phyloP scores from a whole-genome alignment of 169 alveolate genomes.

The Eimeria brunetti region DNA sequence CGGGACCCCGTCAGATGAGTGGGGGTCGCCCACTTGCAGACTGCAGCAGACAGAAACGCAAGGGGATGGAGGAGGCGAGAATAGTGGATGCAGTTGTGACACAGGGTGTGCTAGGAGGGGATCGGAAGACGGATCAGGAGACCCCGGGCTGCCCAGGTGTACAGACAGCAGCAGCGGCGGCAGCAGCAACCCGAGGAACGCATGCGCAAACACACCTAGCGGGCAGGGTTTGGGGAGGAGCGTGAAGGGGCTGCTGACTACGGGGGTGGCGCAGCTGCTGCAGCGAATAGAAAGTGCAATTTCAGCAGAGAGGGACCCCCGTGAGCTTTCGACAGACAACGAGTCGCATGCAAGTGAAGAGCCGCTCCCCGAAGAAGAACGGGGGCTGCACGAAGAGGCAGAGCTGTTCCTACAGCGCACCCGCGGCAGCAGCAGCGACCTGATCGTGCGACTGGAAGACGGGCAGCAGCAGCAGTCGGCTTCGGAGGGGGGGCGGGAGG shows the following conservation, averaged over 20 bases:
- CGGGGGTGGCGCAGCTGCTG: slow-evolving; percentile 71
- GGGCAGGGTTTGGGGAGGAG: slow-evolving; percentile 22
- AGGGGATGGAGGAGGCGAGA: background rate
- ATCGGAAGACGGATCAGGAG: background rate
- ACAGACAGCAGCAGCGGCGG: background rate
- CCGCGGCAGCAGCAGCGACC: slow-evolving; percentile 16
- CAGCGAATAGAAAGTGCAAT: slow-evolving; percentile 64
- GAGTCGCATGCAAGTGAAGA: background rate
- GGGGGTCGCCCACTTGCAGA: background rate
- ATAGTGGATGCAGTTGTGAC: background rate
- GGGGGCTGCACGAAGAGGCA: slow-evolving; percentile 45
- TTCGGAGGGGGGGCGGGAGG: background rate
- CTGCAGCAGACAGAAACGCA: background rate
- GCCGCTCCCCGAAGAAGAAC: background rate
- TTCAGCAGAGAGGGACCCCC: slow-evolving; percentile 19
- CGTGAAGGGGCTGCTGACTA: slow-evolving; percentile 57
- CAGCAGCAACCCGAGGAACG: slow-evolving; percentile 14
- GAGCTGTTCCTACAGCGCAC: slow-evolving; percentile 36
- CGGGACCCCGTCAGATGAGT: background rate
- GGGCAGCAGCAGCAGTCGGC: background rate
- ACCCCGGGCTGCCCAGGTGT: background rate
- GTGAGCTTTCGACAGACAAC: background rate
- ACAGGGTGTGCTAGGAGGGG: background rate
- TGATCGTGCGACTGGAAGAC: slow-evolving; percentile 33
- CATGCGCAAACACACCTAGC: background rate